Percentiles rank a stretch among this genome's conserved stretches.
Conservation (phyloP, 768 basidiomycete genomes). For the Lactarius deliciosus region DNA sequence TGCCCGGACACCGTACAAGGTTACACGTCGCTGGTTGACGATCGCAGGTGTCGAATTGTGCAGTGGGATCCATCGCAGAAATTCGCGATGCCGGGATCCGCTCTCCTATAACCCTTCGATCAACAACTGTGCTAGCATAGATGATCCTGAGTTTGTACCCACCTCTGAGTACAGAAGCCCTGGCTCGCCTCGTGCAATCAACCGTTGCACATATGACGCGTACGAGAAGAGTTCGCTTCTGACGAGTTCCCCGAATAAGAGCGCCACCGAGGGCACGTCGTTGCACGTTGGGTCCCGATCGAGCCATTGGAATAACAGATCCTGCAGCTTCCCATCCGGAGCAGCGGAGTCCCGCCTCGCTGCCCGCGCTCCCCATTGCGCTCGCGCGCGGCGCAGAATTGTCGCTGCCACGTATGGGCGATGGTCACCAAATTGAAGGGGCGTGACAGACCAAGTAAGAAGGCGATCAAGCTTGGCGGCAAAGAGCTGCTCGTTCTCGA, state of each 20-base stretch:
- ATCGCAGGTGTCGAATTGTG: constrained; percentile 58
- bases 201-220: constrained; percentile 68
- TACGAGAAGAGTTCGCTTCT: constrained; percentile 73
- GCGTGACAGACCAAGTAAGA: constrained; percentile 79
- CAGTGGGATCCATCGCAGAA: constrained; percentile 72
- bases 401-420: constrained; percentile 73
- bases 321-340: constrained; percentile 66
- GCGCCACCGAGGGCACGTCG: constrained; percentile 60
- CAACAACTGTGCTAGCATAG: background rate
- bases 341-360: constrained; percentile 58
- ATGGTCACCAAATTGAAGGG: constrained; percentile 80
- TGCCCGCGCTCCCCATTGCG: constrained; percentile 60
- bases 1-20: constrained; percentile 65
- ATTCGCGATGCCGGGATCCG: constrained; percentile 64
- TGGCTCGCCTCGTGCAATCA: constrained; percentile 75
- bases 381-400: constrained; percentile 62
- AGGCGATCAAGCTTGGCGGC: constrained; percentile 70
- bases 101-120: constrained; percentile 36
- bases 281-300: constrained; percentile 60
- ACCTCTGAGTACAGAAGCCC: constrained; percentile 59
- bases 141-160: constrained; percentile 25
- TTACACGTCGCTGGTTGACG: constrained; percentile 65
- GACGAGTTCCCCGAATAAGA: constrained; percentile 71
- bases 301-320: constrained; percentile 79
- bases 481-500: constrained; percentile 40